phyloP scores from a whole-genome alignment of 441 rosid genomes.

The Erodium trifolium region DNA sequence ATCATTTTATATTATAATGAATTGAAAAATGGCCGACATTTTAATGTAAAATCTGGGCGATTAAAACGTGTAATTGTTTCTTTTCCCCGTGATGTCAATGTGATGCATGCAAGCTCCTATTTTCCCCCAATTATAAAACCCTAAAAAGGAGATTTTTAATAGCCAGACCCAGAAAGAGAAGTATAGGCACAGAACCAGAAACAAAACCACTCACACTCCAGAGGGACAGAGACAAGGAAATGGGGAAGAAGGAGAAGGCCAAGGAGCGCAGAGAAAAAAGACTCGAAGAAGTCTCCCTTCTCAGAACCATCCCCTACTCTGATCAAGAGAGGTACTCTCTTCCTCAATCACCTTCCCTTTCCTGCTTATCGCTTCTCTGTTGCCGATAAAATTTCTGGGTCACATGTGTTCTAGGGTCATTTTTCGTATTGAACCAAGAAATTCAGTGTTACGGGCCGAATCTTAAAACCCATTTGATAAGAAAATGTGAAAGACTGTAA shows the following conservation, averaged over 20 bases:
- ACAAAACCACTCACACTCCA: not conserved
- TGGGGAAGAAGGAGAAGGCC: conserved; percentile 41
- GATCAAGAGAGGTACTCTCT: conserved; percentile 57
- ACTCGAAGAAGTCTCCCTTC: conserved; percentile 73
- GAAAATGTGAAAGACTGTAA: not conserved
- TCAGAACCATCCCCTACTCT: conserved; percentile 79
- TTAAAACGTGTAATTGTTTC: no score
- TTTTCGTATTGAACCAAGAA: not conserved
- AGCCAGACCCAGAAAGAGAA: no score
- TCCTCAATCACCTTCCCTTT: not conserved
- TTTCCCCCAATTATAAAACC: not conserved
- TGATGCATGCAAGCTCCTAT: not conserved
- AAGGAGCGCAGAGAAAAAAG: conserved; percentile 73
- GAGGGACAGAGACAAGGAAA: conserved; percentile 20
- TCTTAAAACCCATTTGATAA: not conserved
- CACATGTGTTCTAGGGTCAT: not conserved
- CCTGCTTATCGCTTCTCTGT: not conserved
- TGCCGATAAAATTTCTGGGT: not conserved
- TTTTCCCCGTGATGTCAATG: no score
- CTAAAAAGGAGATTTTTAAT: not conserved
- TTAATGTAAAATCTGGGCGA: no score
- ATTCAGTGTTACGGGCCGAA: not conserved
- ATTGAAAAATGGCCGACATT: no score
- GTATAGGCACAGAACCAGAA: not conserved
- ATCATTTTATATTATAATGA: no score